Percentiles rank a stretch among this genome's conserved stretches.
These are phyloP conservation scores for Penicillium crystallinum DNA, from an alignment of 495 filamentous ascomycete genomes.

Conservation along the genomic window DNA sequence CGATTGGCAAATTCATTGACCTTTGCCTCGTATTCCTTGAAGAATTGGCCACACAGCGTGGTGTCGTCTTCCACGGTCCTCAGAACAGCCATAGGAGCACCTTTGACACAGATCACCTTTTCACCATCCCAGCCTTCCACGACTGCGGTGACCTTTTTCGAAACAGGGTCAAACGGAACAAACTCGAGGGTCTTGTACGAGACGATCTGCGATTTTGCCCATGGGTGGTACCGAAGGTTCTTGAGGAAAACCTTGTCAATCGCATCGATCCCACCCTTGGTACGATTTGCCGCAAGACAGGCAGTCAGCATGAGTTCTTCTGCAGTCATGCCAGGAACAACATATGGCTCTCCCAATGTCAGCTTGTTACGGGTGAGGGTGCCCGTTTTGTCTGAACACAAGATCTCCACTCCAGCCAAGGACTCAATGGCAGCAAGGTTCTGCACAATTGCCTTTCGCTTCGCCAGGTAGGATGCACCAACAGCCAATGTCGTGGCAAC, in stretches of 20 bases:
- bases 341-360: constrained; percentile 78
- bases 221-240: constrained; percentile 70
- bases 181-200: constrained; percentile 78
- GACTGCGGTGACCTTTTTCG: constrained; percentile 84
- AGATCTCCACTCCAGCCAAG: constrained; percentile 86
- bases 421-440: constrained; percentile 93
- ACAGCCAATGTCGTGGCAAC: constrained; percentile 97
- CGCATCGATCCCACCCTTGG: constrained; percentile 91
- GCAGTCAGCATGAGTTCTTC: constrained; percentile 88
- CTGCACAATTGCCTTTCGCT: constrained; percentile 89
- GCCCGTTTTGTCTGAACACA: constrained; percentile 92
- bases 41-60: constrained; percentile 65
- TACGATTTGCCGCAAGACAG: constrained; percentile 84
- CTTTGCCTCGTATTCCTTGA: constrained; percentile 80
- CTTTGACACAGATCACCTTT: constrained; percentile 82
- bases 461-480: constrained; percentile 84
- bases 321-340: constrained; percentile 68
- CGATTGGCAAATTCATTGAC: constrained; percentile 85
- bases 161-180: constrained; percentile 87
- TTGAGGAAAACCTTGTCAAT: constrained; percentile 95
- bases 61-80: constrained; percentile 73
- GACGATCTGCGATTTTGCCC: constrained; percentile 65
- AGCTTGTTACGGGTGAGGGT: constrained; percentile 90
- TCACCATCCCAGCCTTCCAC: constrained; percentile 78
- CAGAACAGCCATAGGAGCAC: constrained; percentile 79